These are phyloP conservation scores for Calamus simplicifolius DNA, from an alignment of 176 grass and related monocot genomes.

Conservation along the genomic window DNA sequence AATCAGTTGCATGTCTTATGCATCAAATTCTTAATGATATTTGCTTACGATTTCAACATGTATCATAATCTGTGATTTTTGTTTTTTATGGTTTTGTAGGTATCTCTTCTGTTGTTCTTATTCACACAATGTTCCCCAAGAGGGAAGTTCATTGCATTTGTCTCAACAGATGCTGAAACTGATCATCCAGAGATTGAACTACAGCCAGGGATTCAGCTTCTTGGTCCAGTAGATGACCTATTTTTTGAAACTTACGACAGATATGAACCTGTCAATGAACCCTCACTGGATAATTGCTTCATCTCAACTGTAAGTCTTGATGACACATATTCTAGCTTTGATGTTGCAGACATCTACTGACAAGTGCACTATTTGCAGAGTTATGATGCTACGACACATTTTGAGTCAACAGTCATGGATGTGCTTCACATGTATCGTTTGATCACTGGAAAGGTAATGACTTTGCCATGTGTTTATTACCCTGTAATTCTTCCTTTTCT, in stretches of 20 bases:
- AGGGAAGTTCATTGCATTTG: constrained; percentile 95
- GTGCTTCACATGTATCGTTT: constrained; percentile 85
- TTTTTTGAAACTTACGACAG: constrained; percentile 91
- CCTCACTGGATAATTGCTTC: constrained; percentile 80
- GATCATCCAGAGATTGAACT: constrained; percentile 58
- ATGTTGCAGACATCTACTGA: constrained; percentile 12
- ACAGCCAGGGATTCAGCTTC: constrained; percentile 75
- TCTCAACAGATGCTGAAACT: constrained; percentile 71
- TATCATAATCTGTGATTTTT: constrained; percentile 16
- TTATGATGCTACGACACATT: constrained; percentile 95
- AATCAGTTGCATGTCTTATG: constrained; percentile 2
- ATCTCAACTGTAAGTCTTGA: constrained; percentile 57
- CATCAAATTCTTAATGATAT: neutral
- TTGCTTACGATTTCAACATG: neutral
- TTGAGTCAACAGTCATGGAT: constrained; percentile 80
- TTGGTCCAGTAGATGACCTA: constrained; percentile 72
- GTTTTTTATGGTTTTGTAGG: constrained; percentile 39
- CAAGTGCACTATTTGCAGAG: constrained; percentile 42
- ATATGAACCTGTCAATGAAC: constrained; percentile 81
- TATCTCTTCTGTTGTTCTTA: constrained; percentile 96
- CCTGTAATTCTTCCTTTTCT: neutral
- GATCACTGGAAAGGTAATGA: constrained; percentile 75
- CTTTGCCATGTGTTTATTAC: neutral
- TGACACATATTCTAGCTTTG: neutral
- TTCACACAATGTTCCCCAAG: constrained; percentile 79